Percentiles rank a stretch among this genome's conserved stretches.
phyloP scores from a whole-genome alignment of 2,329 filamentous ascomycete species.

The Alternaria tenuissima region DNA sequence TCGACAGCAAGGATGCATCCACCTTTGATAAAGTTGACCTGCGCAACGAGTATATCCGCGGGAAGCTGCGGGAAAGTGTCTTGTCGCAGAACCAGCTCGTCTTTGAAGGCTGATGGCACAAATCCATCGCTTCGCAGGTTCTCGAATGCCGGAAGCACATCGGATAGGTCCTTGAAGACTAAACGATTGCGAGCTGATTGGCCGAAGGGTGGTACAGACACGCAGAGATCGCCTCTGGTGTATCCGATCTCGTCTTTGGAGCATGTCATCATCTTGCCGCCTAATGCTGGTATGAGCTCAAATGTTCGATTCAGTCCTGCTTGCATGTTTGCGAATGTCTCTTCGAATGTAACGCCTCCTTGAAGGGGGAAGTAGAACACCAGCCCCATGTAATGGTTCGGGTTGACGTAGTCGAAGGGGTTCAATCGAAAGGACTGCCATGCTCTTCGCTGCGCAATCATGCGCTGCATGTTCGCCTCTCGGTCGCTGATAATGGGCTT shows the following conservation, averaged over 20 bases:
- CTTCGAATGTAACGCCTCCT: slow-evolving; percentile 31
- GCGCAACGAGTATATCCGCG: slow-evolving; percentile 34
- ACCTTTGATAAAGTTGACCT: slow-evolving; percentile 41
- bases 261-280: slow-evolving; percentile 46
- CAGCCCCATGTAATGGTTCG: slow-evolving; percentile 40
- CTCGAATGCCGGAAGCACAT: slow-evolving; percentile 28
- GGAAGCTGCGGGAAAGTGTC: slow-evolving; percentile 27
- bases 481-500: background rate
- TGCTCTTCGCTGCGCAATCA: slow-evolving; percentile 22
- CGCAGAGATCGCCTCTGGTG: slow-evolving; percentile 34
- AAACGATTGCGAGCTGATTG: slow-evolving; percentile 6
- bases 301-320: slow-evolving; percentile 48
- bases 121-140: slow-evolving; percentile 25
- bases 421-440: slow-evolving; percentile 43
- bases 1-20: slow-evolving; percentile 32
- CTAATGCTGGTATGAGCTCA: slow-evolving; percentile 49
- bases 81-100: slow-evolving; percentile 22
- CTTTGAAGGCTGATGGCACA: slow-evolving; percentile 27
- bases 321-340: slow-evolving; percentile 46
- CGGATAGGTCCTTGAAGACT: slow-evolving; percentile 30
- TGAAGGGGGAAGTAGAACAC: slow-evolving; percentile 48
- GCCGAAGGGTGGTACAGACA: slow-evolving; percentile 27
- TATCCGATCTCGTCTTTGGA: slow-evolving; percentile 42
- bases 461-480: slow-evolving; percentile 12
- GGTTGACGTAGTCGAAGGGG: slow-evolving; percentile 40